phyloP scores from a whole-genome alignment of 441 rosid genomes.

The Manihot esculenta region DNA sequence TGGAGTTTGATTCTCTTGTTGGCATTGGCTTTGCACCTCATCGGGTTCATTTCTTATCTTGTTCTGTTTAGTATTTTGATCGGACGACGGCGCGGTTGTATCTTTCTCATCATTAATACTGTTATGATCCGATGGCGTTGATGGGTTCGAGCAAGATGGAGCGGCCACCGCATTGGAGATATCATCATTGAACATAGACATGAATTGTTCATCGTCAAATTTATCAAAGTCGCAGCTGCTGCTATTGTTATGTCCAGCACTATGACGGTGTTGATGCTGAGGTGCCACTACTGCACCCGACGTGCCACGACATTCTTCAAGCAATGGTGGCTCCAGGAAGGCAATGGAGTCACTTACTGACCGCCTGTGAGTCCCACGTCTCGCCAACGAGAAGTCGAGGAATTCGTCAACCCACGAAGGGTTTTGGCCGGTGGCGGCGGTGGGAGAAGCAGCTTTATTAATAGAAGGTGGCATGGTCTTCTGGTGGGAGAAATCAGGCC shows the following conservation, averaged over 20 bases:
- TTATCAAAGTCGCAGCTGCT: slow-evolving; percentile 38
- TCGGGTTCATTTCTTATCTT: slow-evolving; percentile 40
- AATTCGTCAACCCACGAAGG: slow-evolving; percentile 91
- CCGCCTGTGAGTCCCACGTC: slow-evolving; percentile 73
- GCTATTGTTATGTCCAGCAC: slow-evolving; percentile 8
- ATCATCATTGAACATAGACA: slow-evolving; percentile 62
- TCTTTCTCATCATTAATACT: slow-evolving; percentile 51
- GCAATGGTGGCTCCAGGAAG: slow-evolving; percentile 45
- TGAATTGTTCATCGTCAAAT: slow-evolving; percentile 60
- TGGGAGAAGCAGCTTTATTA: slow-evolving; percentile 2
- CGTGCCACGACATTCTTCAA: slow-evolving; percentile 40
- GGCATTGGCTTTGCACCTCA: slow-evolving; percentile 47
- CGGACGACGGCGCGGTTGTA: slow-evolving; percentile 24
- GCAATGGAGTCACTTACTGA: slow-evolving; percentile 75
- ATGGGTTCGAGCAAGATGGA: slow-evolving; percentile 39
- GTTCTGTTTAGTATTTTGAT: slow-evolving; percentile 20
- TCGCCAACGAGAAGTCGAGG: slow-evolving; percentile 75
- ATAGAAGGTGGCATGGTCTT: slow-evolving; percentile 13
- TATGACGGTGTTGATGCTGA: slow-evolving; percentile 6
- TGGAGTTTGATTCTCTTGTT: slow-evolving; percentile 34
- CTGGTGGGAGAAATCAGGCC: slow-evolving; percentile 65
- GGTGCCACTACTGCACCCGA: neutral
- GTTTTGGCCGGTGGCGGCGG: slow-evolving; percentile 36
- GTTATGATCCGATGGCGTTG: slow-evolving; percentile 54
- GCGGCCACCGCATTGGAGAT: slow-evolving; percentile 32